These are phyloP conservation scores for Rubia tinctorum DNA, from an alignment of 305 asterid species.

Conservation along the genomic window DNA sequence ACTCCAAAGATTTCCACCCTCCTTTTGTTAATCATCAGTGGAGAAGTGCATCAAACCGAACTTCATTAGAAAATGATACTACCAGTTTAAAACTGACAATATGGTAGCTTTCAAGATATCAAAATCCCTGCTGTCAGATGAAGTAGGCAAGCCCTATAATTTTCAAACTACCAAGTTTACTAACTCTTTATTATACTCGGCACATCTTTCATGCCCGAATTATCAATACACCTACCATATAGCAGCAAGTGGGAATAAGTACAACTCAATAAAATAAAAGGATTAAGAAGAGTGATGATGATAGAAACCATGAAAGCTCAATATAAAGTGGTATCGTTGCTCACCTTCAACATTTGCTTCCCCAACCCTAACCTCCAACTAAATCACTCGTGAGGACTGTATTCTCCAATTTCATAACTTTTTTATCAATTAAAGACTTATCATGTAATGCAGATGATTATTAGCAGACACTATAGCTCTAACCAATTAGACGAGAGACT, in stretches of 20 bases:
- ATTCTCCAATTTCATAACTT: background rate
- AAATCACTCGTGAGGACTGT: background rate
- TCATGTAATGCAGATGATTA: background rate
- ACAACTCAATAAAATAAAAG: no score
- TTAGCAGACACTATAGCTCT: background rate
- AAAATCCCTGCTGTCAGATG: background rate
- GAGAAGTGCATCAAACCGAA: background rate
- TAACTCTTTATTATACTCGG: background rate
- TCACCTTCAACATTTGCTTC: background rate
- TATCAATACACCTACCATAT: background rate
- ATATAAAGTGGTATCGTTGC: background rate
- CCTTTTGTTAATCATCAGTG: background rate
- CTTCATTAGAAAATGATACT: no score
- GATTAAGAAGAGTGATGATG: no score
- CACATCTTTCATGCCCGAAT: background rate
- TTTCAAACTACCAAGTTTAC: background rate
- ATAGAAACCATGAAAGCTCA: background rate
- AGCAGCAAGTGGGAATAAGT: background rate
- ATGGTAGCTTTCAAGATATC: background rate
- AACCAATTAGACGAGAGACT: background rate
- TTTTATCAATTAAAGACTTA: background rate
- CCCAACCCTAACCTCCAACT: background rate
- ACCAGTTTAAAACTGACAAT: background rate
- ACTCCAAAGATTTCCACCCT: background rate
- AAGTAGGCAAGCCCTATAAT: background rate